Conservation (phyloP, 257 asterid species). For the Lantana camara region DNA sequence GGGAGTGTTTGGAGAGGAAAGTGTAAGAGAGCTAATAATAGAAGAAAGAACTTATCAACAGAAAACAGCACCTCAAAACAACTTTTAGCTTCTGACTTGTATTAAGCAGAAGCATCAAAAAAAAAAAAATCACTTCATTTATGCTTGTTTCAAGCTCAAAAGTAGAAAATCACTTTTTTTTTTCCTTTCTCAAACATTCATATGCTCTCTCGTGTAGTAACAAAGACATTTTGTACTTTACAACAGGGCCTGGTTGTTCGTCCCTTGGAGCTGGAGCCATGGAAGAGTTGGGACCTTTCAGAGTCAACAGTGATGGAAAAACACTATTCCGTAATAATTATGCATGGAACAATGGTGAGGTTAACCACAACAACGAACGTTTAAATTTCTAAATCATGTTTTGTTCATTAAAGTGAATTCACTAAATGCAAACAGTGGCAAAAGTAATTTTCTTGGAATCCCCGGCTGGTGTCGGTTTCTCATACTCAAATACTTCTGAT, state of each 20-base stretch:
- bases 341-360: slow-evolving; percentile 47
- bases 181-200: too few relatives aligned
- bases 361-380: not conserved
- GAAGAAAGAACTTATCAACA: too few relatives aligned
- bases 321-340: slow-evolving; percentile 39
- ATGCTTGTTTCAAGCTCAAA: too few relatives aligned
- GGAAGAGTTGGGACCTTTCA: slow-evolving; percentile 51
- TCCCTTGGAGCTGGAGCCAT: slow-evolving; percentile 50
- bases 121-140: too few relatives aligned
- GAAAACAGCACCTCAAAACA: too few relatives aligned
- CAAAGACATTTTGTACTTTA: not conserved
- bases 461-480: slow-evolving; percentile 58
- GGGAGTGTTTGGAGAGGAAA: too few relatives aligned
- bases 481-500: slow-evolving; percentile 46
- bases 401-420: too few relatives aligned
- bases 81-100: too few relatives aligned
- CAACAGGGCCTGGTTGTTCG: slow-evolving; percentile 56
- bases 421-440: slow-evolving; percentile 33
- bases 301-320: slow-evolving; percentile 44
- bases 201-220: not conserved
- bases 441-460: slow-evolving; percentile 55
- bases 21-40: too few relatives aligned
- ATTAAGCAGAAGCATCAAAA: too few relatives aligned
- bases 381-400: not conserved
- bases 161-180: too few relatives aligned